These are phyloP conservation scores for Sporothrix schenckii DNA, from an alignment of 2,329 filamentous ascomycete genomes.

Conservation along the genomic window DNA sequence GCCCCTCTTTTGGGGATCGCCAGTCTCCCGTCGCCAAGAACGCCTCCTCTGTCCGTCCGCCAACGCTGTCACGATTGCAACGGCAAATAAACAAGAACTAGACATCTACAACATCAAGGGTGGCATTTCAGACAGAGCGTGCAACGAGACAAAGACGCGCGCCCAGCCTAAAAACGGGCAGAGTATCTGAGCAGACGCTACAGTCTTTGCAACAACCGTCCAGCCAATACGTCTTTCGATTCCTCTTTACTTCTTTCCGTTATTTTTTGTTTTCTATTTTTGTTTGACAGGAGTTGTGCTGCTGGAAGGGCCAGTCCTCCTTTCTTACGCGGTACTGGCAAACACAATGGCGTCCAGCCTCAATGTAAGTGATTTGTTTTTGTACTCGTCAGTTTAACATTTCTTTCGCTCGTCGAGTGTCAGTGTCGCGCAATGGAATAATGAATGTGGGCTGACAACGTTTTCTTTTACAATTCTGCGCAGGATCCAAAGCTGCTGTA, in stretches of 20 bases:
- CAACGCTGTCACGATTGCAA: not conserved
- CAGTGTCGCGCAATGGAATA: not conserved
- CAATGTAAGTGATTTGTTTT: conserved; percentile 44
- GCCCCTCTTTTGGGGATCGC: conserved; percentile 17
- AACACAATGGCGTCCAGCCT: conserved; percentile 50
- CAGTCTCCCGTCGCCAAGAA: not conserved
- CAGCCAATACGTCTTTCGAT: not conserved
- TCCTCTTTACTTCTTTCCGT: not conserved
- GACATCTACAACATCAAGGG: no score
- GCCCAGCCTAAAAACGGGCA: no score
- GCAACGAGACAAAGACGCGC: no score
- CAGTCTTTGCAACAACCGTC: not conserved
- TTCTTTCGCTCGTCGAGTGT: no score
- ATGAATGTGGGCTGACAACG: not conserved
- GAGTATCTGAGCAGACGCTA: not conserved
- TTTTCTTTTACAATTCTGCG: not conserved
- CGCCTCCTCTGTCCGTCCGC: conserved; percentile 1
- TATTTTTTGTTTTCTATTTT: not conserved
- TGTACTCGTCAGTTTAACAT: not conserved
- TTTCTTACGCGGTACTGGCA: not conserved
- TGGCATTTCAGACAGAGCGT: not conserved
- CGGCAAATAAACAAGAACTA: not conserved
- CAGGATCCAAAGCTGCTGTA: conserved; percentile 69
- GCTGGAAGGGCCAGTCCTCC: not conserved
- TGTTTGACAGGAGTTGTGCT: not conserved